Conservation (phyloP, 148 eudicot genomes). For the Rhododendron williamsianum region DNA sequence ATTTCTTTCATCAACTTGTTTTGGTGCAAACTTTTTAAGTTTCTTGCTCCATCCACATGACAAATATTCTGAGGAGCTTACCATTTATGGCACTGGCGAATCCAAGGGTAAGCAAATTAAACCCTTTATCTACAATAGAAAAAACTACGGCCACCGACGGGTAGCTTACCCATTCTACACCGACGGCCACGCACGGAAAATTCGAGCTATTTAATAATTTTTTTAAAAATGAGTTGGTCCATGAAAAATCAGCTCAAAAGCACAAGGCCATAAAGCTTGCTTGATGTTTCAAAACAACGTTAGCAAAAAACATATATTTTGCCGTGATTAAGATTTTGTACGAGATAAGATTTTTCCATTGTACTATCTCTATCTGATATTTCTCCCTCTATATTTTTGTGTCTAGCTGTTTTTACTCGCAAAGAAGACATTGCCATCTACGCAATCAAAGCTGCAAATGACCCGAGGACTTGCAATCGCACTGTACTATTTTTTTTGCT, state of each 20-base stretch:
- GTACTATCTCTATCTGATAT: not conserved
- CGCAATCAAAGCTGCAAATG: not conserved
- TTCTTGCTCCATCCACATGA: not conserved
- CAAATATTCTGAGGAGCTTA: not conserved
- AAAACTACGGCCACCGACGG: too few relatives aligned
- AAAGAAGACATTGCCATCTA: constrained; percentile 12
- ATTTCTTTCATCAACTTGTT: constrained; percentile 11
- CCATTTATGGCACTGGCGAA: constrained; percentile 14
- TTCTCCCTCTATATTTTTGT: not conserved
- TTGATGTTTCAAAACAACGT: too few relatives aligned
- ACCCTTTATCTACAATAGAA: too few relatives aligned
- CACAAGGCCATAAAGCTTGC: too few relatives aligned
- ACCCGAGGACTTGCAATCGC: too few relatives aligned
- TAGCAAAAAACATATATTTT: too few relatives aligned
- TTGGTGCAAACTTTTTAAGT: constrained; percentile 2
- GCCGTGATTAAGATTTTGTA: not conserved
- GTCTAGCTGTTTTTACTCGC: not conserved
- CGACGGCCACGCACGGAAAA: too few relatives aligned
- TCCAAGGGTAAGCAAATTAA: constrained; percentile 7
- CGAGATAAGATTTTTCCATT: not conserved
- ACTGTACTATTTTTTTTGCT: too few relatives aligned
- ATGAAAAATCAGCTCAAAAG: too few relatives aligned
- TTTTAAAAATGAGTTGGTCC: too few relatives aligned
- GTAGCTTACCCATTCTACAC: too few relatives aligned
- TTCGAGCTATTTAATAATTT: too few relatives aligned